A percentile compares a stretch with the other conserved stretches of the same genome.
These are phyloP conservation scores for Xanthoparmelia taractica DNA, from an alignment of 495 filamentous ascomycete genomes.

Conservation along the genomic window DNA sequence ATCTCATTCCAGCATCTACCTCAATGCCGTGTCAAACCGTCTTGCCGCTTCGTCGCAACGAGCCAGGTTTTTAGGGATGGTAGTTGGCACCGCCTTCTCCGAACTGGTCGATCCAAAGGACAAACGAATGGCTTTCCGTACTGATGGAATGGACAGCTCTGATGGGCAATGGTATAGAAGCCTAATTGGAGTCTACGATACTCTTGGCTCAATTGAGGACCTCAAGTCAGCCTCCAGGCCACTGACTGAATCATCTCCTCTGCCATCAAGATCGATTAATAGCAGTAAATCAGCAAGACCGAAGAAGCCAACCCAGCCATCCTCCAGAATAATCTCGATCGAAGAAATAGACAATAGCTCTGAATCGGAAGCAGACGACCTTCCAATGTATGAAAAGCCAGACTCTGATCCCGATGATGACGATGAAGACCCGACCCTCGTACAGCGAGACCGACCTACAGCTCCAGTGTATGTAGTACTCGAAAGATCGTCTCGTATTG, in stretches of 20 bases:
- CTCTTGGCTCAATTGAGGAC: slow-evolving; percentile 50
- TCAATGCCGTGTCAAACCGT: slow-evolving; percentile 77
- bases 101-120: slow-evolving; percentile 67
- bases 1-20: slow-evolving; percentile 61
- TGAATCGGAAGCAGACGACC: slow-evolving; percentile 59
- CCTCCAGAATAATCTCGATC: slow-evolving; percentile 51
- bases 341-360: slow-evolving; percentile 56
- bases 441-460: slow-evolving; percentile 72
- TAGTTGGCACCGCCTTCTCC: slow-evolving; percentile 75
- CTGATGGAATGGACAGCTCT: slow-evolving; percentile 63
- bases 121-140: slow-evolving; percentile 71
- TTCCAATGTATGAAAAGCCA: slow-evolving; percentile 78
- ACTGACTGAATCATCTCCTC: slow-evolving; percentile 10
- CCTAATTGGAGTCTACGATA: slow-evolving; percentile 56
- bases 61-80: slow-evolving; percentile 82
- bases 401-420: slow-evolving; percentile 89
- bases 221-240: slow-evolving; percentile 28
- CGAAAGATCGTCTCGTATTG: not conserved
- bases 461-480: slow-evolving; percentile 61
- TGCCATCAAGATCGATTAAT: slow-evolving; percentile 6
- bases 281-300: slow-evolving; percentile 5
- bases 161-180: slow-evolving; percentile 74
- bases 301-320: slow-evolving; percentile 24
- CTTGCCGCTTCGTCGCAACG: slow-evolving; percentile 66
- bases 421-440: slow-evolving; percentile 81